Conservation (phyloP, 2,329 filamentous ascomycete species). For the Ilyonectria mors-panacis region DNA sequence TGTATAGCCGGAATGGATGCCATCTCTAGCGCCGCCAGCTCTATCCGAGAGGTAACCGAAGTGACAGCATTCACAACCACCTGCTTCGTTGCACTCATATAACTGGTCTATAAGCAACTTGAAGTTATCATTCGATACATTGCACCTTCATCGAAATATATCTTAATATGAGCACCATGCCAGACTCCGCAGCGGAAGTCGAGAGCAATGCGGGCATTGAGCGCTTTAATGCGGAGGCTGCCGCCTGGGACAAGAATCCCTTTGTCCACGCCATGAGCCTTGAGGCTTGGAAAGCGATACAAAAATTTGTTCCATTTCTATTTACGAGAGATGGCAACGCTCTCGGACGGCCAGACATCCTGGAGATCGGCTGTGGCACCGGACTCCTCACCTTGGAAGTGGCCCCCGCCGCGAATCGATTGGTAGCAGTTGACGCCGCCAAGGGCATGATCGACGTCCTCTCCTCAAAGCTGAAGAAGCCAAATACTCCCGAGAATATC, state of each 20-base stretch:
- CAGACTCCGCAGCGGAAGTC: too few relatives aligned
- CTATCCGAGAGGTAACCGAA: too few relatives aligned
- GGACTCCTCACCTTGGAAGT: constrained; percentile 67
- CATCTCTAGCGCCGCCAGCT: too few relatives aligned
- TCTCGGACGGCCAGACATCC: constrained; percentile 54
- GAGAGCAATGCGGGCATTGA: constrained; percentile 22
- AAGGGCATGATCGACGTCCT: constrained; percentile 69
- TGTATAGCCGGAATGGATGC: too few relatives aligned
- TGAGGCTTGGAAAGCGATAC: constrained; percentile 43
- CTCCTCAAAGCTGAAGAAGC: constrained; percentile 56
- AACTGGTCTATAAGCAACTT: too few relatives aligned
- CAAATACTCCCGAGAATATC: constrained; percentile 57
- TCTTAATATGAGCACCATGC: too few relatives aligned
- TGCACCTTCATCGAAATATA: too few relatives aligned
- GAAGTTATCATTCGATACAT: too few relatives aligned
- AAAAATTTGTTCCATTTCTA: constrained; percentile 47
- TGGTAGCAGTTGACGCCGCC: constrained; percentile 69
- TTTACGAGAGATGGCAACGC: background rate
- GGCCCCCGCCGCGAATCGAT: constrained; percentile 61
- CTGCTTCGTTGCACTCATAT: too few relatives aligned
- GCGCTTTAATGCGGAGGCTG: constrained; percentile 70
- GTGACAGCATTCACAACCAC: too few relatives aligned
- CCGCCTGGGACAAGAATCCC: constrained; percentile 68
- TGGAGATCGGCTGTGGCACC: constrained; percentile 72
- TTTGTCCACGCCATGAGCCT: constrained; percentile 64